A percentile compares a stretch with the other conserved stretches of the same genome.
phyloP scores from a whole-genome alignment of 2,329 filamentous ascomycete species.

The Cadophora luteo-olivacea region DNA sequence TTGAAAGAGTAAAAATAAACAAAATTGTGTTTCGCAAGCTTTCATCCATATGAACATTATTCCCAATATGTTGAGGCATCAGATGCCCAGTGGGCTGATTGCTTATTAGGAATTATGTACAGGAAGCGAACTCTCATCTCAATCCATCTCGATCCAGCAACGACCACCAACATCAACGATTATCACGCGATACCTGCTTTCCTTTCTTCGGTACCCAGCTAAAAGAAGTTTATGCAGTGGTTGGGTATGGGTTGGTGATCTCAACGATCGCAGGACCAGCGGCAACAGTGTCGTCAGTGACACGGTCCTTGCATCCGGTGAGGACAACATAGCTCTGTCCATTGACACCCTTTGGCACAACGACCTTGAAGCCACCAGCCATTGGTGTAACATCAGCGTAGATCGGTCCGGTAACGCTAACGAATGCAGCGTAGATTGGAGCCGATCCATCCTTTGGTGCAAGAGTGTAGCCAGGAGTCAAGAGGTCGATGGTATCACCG shows the following conservation, averaged over 20 bases:
- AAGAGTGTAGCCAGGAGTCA: conserved; percentile 40
- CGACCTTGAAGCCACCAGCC: conserved; percentile 39
- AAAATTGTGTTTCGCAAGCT: background rate
- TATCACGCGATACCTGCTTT: conserved; percentile 26
- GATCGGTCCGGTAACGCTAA: conserved; percentile 48
- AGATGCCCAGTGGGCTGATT: background rate
- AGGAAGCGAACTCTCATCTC: background rate
- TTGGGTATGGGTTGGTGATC: conserved; percentile 35
- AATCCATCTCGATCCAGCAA: background rate
- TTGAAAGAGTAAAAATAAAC: background rate
- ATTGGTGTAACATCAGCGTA: conserved; percentile 40
- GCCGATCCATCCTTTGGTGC: conserved; percentile 33
- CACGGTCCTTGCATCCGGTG: conserved; percentile 45
- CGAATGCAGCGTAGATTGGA: conserved; percentile 48
- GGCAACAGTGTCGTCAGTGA: conserved; percentile 47
- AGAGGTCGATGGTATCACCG: conserved; percentile 36
- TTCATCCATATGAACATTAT: background rate
- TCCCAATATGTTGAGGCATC: background rate
- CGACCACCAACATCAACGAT: background rate
- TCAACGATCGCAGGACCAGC: conserved; percentile 47
- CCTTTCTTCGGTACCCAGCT: conserved; percentile 31
- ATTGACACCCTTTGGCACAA: conserved; percentile 45
- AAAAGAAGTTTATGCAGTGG: conserved; percentile 17
- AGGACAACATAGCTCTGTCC: conserved; percentile 51
- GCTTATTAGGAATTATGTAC: conserved; percentile 12